Percentiles rank a stretch among this genome's conserved stretches.
Evolutionary conservation across 2,329 filamentous ascomycete genomes (phyloP).

Genomic region (Hymenoscyphus fructigenus): DNA sequence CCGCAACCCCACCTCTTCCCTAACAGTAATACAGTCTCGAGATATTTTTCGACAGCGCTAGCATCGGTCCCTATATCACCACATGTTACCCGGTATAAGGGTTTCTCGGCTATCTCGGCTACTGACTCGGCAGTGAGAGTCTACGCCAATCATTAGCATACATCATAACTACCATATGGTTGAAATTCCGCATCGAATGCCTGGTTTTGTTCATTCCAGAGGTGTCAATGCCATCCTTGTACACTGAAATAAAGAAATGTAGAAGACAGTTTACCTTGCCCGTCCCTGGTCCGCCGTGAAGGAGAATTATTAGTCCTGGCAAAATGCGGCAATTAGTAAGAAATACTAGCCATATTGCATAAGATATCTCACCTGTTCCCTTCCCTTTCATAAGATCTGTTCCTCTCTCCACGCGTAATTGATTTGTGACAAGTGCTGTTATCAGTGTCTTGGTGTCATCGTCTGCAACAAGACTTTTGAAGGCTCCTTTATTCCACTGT

Average conservation of each 20-base stretch:
- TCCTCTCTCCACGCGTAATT: neutral
- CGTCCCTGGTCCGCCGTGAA: no score
- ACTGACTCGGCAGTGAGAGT: conserved; percentile 37
- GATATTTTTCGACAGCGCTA: neutral
- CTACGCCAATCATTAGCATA: neutral
- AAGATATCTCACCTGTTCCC: neutral
- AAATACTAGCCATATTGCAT: no score
- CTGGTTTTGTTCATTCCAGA: no score
- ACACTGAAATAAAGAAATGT: no score
- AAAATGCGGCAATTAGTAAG: no score
- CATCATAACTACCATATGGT: no score
- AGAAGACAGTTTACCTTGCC: no score
- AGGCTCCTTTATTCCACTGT: neutral
- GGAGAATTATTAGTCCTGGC: conserved; percentile 3
- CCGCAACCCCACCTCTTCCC: neutral
- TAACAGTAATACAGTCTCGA: neutral
- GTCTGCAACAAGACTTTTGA: neutral
- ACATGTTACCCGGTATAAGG: neutral
- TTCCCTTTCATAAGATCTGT: conserved; percentile 19
- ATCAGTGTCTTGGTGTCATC: neutral
- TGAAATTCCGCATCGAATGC: no score
- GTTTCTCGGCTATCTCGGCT: neutral
- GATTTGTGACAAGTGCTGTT: neutral
- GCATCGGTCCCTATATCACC: neutral
- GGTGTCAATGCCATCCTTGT: no score